Conservation (phyloP, 1,284 basidiomycete genomes). For the Fomitopsis schrenkii region DNA sequence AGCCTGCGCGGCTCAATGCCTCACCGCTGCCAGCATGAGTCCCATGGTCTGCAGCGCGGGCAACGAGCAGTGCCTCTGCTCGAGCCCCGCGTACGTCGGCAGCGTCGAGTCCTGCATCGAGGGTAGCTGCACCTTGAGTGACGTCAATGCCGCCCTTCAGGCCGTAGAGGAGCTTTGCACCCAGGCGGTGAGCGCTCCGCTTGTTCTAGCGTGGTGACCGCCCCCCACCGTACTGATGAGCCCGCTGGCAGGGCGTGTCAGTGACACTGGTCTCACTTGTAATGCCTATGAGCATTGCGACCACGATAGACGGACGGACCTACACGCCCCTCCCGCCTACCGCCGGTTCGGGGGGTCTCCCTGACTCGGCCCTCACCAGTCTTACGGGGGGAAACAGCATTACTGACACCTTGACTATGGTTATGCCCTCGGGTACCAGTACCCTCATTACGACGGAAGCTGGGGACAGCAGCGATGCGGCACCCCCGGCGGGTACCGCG, state of each 20-base stretch:
- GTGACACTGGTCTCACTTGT: too few relatives aligned
- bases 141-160: constrained; percentile 39
- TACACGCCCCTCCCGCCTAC: too few relatives aligned
- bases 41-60: constrained; percentile 35
- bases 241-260: too few relatives aligned
- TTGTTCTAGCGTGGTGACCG: not conserved
- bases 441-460: too few relatives aligned
- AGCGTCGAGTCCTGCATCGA: constrained; percentile 44
- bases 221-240: not conserved
- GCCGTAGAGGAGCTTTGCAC: constrained; percentile 42
- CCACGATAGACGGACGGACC: too few relatives aligned
- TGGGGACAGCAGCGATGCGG: too few relatives aligned
- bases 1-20: constrained; percentile 49
- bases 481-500: not conserved
- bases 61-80: constrained; percentile 54
- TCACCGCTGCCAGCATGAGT: constrained; percentile 29
- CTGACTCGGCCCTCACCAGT: too few relatives aligned
- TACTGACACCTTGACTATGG: too few relatives aligned
- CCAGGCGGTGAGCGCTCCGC: constrained; percentile 40
- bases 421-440: too few relatives aligned
- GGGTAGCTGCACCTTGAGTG: constrained; percentile 39
- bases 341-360: too few relatives aligned
- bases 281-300: not conserved
- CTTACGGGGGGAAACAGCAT: too few relatives aligned
- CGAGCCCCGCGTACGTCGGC: constrained; percentile 38